These are phyloP conservation scores for Tilletiopsis washingtonensis DNA, from an alignment of 1,284 basidiomycete species.

Conservation along the genomic window DNA sequence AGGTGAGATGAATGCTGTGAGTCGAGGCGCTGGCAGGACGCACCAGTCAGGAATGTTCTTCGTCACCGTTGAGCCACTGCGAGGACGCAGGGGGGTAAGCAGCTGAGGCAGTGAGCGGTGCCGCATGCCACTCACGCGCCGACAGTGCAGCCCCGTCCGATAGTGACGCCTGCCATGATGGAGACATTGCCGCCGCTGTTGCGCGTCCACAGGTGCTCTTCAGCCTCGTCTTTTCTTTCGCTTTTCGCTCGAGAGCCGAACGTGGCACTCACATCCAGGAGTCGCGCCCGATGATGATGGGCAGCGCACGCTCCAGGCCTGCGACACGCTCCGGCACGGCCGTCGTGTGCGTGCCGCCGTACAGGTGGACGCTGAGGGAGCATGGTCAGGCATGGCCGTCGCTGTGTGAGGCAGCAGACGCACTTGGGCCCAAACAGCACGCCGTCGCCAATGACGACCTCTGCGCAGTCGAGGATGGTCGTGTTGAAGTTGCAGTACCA, in stretches of 20 bases:
- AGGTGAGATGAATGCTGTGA: too few species aligned
- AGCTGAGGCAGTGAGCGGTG: too few species aligned
- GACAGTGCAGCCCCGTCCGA: slow-evolving; percentile 51
- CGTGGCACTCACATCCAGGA: slow-evolving; percentile 21
- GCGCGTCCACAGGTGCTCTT: neutral
- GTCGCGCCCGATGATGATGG: slow-evolving; percentile 27
- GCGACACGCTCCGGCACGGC: slow-evolving; percentile 23
- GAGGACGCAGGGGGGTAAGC: too few species aligned
- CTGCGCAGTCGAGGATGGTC: slow-evolving; percentile 31
- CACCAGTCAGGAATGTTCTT: slow-evolving; percentile 50
- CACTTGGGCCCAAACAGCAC: slow-evolving; percentile 30
- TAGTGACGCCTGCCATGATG: slow-evolving; percentile 50
- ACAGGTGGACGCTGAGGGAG: slow-evolving; percentile 29
- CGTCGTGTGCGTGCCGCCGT: slow-evolving; percentile 30
- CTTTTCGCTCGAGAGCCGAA: too few species aligned
- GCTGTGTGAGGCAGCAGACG: slow-evolving; percentile 1
- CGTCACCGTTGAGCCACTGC: slow-evolving; percentile 53
- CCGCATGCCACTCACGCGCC: slow-evolving; percentile 52
- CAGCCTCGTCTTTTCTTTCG: neutral
- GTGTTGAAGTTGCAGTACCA: slow-evolving; percentile 38
- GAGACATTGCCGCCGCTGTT: slow-evolving; percentile 48
- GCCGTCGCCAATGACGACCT: slow-evolving; percentile 26
- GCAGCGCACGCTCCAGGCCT: slow-evolving; percentile 27
- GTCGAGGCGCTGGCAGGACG: too few species aligned
- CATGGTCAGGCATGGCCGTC: too few species aligned